phyloP scores from a whole-genome alignment of 441 rosid genomes.

The Erodium chrysanthum region DNA sequence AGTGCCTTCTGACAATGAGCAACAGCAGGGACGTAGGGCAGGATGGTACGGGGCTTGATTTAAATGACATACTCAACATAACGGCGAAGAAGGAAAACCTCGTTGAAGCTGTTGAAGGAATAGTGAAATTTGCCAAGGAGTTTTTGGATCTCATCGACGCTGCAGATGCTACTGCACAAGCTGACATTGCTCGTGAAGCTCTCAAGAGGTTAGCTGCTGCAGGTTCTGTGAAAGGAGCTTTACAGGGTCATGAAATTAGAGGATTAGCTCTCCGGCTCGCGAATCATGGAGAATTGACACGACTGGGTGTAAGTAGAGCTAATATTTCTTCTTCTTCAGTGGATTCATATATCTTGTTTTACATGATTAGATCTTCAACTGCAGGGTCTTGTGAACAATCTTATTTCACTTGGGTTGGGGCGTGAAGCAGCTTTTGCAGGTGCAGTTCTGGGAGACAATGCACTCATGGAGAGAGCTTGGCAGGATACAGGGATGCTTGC shows the following conservation, averaged over 20 bases:
- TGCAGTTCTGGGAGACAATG: constrained; percentile 89
- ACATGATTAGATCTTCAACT: constrained; percentile 15
- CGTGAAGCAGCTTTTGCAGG: constrained; percentile 94
- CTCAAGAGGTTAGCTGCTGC: constrained; percentile 90
- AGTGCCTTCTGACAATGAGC: constrained; percentile 91
- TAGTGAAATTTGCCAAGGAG: constrained; percentile 79
- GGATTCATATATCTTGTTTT: no score
- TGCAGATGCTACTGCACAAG: constrained; percentile 96
- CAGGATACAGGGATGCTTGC: constrained; percentile 98
- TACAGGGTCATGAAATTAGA: constrained; percentile 73
- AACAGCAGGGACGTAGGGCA: constrained; percentile 92
- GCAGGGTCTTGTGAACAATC: constrained; percentile 79
- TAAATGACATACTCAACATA: constrained; percentile 76
- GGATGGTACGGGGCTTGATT: constrained; percentile 56
- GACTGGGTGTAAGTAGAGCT: constrained; percentile 57
- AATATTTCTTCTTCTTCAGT: constrained; percentile 9
- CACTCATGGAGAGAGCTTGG: constrained; percentile 98
- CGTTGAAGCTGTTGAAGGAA: constrained; percentile 90
- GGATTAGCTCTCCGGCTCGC: constrained; percentile 95
- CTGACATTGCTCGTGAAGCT: constrained; percentile 88
- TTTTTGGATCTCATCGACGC: constrained; percentile 96
- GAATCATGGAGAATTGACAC: constrained; percentile 90
- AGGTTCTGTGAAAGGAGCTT: constrained; percentile 92
- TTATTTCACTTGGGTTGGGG: constrained; percentile 77
- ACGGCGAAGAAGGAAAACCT: constrained; percentile 80